Evolutionary conservation across 306 rosid genomes (phyloP).

Genomic region (Heteromeles arbutifolia): DNA sequence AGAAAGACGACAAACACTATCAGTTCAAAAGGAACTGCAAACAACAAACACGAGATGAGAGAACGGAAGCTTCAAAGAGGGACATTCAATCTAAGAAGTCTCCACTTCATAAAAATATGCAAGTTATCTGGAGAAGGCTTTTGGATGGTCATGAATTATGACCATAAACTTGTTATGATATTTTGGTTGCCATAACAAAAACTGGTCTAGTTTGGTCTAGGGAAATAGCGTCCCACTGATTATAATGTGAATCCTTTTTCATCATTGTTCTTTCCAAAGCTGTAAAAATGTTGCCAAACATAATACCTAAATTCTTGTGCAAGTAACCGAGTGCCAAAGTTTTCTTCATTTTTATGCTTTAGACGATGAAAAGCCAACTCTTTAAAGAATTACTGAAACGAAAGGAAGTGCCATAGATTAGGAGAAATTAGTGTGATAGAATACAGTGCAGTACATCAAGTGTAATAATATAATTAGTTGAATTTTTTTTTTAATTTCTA

Average conservation of each 20-base stretch:
- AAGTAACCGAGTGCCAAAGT: constrained; percentile 33
- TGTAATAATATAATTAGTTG: too few relatives aligned
- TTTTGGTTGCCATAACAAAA: background rate
- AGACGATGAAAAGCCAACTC: constrained; percentile 27
- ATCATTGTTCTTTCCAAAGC: constrained; percentile 4
- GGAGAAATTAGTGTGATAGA: too few relatives aligned
- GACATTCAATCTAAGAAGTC: too few relatives aligned
- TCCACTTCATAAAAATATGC: too few relatives aligned
- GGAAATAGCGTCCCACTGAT: background rate
- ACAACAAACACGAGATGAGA: too few relatives aligned
- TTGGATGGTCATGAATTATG: background rate
- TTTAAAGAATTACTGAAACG: constrained; percentile 40
- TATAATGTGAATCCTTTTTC: background rate
- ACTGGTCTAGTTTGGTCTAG: background rate
- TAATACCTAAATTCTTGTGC: constrained; percentile 29
- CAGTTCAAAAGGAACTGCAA: too few relatives aligned
- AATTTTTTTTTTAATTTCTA: too few relatives aligned
- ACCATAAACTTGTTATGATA: background rate
- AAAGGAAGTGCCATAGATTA: constrained; percentile 31
- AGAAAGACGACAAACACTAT: too few relatives aligned
- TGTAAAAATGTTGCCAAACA: constrained; percentile 15
- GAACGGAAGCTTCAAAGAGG: too few relatives aligned
- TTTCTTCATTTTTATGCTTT: constrained; percentile 18
- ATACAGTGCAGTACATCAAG: too few relatives aligned
- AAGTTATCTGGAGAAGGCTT: too few relatives aligned